phyloP scores from a whole-genome alignment of 495 filamentous ascomycete genomes.

The Penicillium salamii region DNA sequence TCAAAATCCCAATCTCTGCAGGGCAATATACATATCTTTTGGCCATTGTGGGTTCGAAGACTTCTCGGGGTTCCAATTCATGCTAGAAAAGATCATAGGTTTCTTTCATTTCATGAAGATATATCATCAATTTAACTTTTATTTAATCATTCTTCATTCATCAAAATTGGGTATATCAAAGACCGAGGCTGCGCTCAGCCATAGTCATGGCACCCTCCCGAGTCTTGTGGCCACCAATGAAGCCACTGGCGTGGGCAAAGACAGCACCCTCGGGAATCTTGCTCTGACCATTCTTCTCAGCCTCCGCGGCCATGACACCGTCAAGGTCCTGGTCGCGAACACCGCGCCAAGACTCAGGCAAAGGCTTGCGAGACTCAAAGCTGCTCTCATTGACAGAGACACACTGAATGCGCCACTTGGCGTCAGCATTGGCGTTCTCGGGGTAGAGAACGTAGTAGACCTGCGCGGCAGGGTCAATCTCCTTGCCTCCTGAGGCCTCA shows the following conservation, averaged over 20 bases:
- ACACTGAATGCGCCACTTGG: slow-evolving; percentile 90
- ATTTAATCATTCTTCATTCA: background rate
- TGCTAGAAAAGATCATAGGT: background rate
- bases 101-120: slow-evolving; percentile 4
- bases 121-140: slow-evolving; percentile 10
- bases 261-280: slow-evolving; percentile 63
- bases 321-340: slow-evolving; percentile 81
- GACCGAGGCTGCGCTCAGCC: slow-evolving; percentile 69
- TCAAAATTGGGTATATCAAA: slow-evolving; percentile 26
- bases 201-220: slow-evolving; percentile 86
- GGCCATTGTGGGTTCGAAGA: too few relatives aligned
- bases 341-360: slow-evolving; percentile 90
- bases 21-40: too few relatives aligned
- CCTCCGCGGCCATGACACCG: slow-evolving; percentile 62
- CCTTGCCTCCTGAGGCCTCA: slow-evolving; percentile 40
- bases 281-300: slow-evolving; percentile 36
- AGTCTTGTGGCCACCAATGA: slow-evolving; percentile 92
- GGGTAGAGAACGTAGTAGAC: slow-evolving; percentile 89
- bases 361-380: slow-evolving; percentile 83
- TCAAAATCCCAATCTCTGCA: too few relatives aligned
- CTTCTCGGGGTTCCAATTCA: background rate
- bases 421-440: slow-evolving; percentile 63
- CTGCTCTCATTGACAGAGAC: slow-evolving; percentile 77
- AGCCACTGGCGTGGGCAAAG: slow-evolving; percentile 92
- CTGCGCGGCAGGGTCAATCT: slow-evolving; percentile 38